phyloP scores from a whole-genome alignment of 345 rosid species.

The Dimocarpus longan region DNA sequence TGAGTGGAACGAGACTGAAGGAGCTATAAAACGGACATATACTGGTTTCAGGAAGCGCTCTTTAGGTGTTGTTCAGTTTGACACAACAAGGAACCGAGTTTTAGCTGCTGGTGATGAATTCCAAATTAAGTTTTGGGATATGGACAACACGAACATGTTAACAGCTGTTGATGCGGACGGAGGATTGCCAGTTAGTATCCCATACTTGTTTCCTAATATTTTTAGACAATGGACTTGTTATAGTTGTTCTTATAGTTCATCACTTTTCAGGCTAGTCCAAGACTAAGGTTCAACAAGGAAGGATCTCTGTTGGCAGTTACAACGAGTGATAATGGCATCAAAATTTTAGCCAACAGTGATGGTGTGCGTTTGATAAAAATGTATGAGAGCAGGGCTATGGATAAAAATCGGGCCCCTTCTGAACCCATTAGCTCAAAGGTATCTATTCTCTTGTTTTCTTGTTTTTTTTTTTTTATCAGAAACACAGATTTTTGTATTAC shows the following conservation, averaged over 20 bases:
- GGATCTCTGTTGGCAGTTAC: conserved; percentile 62
- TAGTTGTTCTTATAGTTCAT: neutral
- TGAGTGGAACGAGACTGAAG: conserved; percentile 79
- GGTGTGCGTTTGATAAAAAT: conserved; percentile 49
- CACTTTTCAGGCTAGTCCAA: conserved; percentile 56
- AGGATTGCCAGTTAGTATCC: conserved; percentile 57
- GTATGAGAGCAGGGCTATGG: conserved; percentile 44
- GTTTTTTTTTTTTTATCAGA: neutral
- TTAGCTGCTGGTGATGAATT: conserved; percentile 72
- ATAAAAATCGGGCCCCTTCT: conserved; percentile 43
- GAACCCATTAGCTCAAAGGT: conserved; percentile 51
- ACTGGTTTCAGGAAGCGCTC: conserved; percentile 61
- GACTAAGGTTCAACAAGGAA: conserved; percentile 67
- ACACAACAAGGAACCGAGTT: conserved; percentile 62
- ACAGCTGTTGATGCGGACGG: conserved; percentile 60
- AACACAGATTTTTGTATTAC: neutral
- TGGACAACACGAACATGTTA: conserved; percentile 52
- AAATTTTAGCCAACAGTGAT: conserved; percentile 51
- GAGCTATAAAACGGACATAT: conserved; percentile 56
- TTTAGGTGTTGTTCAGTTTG: conserved; percentile 61
- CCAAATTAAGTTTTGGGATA: conserved; percentile 69
- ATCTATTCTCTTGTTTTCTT: conserved; percentile 6
- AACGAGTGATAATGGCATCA: conserved; percentile 60
- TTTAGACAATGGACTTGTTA: neutral
- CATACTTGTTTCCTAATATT: neutral